phyloP scores from a whole-genome alignment of 768 basidiomycete genomes.

The Leucocoprinus leucothites region DNA sequence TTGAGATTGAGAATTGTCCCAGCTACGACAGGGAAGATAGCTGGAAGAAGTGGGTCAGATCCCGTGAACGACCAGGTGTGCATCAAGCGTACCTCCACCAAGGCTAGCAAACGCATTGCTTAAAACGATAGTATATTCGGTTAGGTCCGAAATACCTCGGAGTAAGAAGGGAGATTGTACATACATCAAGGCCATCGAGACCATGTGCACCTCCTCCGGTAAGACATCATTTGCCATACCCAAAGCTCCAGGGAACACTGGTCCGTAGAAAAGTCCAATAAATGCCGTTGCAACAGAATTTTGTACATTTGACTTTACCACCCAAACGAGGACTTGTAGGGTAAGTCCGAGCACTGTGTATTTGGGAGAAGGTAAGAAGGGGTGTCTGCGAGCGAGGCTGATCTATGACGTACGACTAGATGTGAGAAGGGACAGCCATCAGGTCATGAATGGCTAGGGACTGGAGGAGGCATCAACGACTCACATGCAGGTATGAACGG shows the following conservation, averaged over 20 bases:
- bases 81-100: slow-evolving; percentile 12
- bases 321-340: slow-evolving; percentile 50
- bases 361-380: neutral
- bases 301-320: slow-evolving; percentile 41
- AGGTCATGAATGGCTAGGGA: neutral
- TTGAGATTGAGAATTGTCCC: slow-evolving; percentile 39
- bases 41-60: slow-evolving; percentile 23
- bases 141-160: neutral
- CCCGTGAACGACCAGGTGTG: neutral
- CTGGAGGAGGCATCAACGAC: slow-evolving; percentile 16
- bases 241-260: slow-evolving; percentile 46
- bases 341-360: slow-evolving; percentile 35
- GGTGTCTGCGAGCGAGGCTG: neutral
- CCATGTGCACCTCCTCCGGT: slow-evolving; percentile 45
- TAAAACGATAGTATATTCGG: neutral
- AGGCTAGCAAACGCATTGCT: slow-evolving; percentile 14
- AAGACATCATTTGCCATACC: slow-evolving; percentile 44
- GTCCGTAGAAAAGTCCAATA: slow-evolving; percentile 47
- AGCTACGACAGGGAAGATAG: slow-evolving; percentile 47
- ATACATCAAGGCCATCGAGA: slow-evolving; percentile 54
- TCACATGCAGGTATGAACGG: slow-evolving; percentile 40
- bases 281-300: slow-evolving; percentile 45
- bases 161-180: slow-evolving; percentile 13
- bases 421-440: neutral
- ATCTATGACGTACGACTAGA: slow-evolving; percentile 7